These are phyloP conservation scores for Trichosporon sp. DNA, from an alignment of 1,284 basidiomycete species.

Conservation along the genomic window DNA sequence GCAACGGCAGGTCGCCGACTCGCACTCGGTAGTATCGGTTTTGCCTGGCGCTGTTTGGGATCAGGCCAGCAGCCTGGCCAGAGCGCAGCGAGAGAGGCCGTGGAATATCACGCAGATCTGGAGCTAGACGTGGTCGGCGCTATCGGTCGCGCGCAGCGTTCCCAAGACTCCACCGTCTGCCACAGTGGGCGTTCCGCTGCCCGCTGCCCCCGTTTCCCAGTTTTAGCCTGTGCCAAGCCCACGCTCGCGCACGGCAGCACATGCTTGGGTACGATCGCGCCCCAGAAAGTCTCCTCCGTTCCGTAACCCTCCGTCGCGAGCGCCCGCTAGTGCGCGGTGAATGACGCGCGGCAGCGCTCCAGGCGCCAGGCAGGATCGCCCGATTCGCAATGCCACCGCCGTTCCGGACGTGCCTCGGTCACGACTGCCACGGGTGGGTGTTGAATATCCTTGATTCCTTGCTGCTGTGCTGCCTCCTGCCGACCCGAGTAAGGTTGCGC, in stretches of 20 bases:
- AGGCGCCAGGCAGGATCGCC: not conserved
- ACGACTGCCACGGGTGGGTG: not conserved
- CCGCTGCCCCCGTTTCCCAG: not conserved
- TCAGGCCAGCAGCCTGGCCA: not conserved
- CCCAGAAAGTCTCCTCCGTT: not conserved
- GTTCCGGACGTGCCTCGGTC: not conserved
- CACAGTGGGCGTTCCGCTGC: not conserved
- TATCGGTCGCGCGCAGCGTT: too few species aligned
- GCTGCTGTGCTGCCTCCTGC: not conserved
- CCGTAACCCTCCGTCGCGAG: not conserved
- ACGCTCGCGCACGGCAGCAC: not conserved
- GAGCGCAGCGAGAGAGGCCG: not conserved
- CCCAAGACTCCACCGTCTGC: not conserved
- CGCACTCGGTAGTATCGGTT: not conserved
- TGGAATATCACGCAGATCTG: not conserved
- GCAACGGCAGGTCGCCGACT: not conserved
- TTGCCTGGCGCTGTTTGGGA: not conserved
- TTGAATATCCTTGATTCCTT: not conserved
- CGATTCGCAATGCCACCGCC: not conserved
- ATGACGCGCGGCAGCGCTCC: not conserved
- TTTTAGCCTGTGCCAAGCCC: slow-evolving; percentile 2
- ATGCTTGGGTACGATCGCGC: not conserved
- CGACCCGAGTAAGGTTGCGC: not conserved
- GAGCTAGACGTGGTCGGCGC: not conserved
- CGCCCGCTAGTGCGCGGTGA: not conserved